These are phyloP conservation scores for Quercus gilva DNA, from an alignment of 306 rosid species.

Conservation along the genomic window DNA sequence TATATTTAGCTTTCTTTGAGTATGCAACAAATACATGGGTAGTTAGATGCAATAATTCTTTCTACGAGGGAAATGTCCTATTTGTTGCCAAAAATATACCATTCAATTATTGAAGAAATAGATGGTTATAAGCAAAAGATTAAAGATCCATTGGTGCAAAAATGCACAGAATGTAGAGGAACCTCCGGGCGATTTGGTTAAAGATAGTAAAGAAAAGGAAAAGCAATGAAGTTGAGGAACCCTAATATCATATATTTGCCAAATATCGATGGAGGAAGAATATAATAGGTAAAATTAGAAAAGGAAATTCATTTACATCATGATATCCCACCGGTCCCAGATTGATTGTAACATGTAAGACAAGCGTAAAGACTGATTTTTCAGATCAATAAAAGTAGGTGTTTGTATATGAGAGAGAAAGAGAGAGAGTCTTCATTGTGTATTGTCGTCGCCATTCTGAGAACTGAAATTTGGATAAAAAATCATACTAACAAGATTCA, in stretches of 20 bases:
- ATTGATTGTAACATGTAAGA: neutral
- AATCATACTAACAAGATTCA: neutral
- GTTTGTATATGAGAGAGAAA: conserved; percentile 5
- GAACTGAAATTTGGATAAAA: neutral
- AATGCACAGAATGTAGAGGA: neutral
- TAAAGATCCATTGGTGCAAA: neutral
- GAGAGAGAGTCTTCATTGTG: neutral
- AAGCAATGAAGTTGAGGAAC: neutral
- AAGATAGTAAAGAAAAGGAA: neutral
- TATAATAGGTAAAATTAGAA: neutral
- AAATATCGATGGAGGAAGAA: neutral
- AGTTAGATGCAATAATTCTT: neutral
- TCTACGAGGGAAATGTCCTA: neutral
- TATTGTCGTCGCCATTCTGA: neutral
- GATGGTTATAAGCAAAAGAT: neutral
- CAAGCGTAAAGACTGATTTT: neutral
- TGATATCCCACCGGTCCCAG: neutral
- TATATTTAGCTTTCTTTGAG: neutral
- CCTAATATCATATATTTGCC: no score
- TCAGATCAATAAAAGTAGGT: neutral
- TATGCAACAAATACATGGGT: neutral
- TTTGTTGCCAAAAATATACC: neutral
- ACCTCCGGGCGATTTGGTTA: no score
- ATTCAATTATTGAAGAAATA: neutral
- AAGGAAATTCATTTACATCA: neutral